Conservation (phyloP, 2,329 filamentous ascomycete genomes). For the Aspergillus piperis region DNA sequence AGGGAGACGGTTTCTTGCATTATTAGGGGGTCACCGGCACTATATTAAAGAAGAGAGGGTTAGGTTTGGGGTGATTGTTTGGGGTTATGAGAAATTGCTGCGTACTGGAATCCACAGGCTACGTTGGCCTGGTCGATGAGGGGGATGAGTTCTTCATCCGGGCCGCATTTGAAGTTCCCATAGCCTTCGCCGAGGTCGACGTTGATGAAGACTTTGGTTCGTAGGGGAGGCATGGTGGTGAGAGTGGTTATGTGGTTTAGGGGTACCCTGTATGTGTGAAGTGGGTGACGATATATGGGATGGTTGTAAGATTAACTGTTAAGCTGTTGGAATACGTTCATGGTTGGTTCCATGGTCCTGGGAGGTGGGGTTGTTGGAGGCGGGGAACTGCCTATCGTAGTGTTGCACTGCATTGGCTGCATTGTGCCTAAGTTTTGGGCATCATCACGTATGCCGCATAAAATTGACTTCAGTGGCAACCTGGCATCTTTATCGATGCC, state of each 20-base stretch:
- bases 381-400: neutral
- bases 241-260: neutral
- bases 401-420: neutral
- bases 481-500: neutral
- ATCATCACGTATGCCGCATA: neutral
- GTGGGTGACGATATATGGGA: neutral
- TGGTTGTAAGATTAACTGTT: neutral
- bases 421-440: neutral
- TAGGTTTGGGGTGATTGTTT: neutral
- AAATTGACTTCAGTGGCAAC: too few species aligned
- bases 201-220: slow-evolving; percentile 13
- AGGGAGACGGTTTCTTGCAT: slow-evolving; percentile 62
- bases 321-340: neutral
- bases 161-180: slow-evolving; percentile 52
- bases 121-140: slow-evolving; percentile 65
- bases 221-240: slow-evolving; percentile 10
- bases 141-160: slow-evolving; percentile 62
- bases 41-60: neutral
- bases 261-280: neutral
- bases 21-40: slow-evolving; percentile 62
- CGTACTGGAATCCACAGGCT: slow-evolving; percentile 58
- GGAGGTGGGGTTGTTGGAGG: neutral
- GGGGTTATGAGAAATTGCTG: neutral
- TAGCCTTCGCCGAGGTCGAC: slow-evolving; percentile 31
- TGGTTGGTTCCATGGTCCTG: neutral